phyloP scores from a whole-genome alignment of 768 basidiomycete genomes.

The Floccularia luteovirens region DNA sequence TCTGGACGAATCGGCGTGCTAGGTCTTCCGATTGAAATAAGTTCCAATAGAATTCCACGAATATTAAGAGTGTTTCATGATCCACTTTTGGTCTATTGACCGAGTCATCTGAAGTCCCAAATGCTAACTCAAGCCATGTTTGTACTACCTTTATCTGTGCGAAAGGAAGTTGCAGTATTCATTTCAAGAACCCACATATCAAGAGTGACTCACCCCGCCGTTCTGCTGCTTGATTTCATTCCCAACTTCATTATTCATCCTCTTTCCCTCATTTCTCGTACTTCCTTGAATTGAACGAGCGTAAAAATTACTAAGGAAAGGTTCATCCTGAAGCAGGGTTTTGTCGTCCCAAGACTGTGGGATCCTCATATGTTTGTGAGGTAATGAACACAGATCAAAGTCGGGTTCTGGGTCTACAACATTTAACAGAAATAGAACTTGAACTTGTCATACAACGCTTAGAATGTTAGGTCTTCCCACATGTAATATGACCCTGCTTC shows the following conservation, averaged over 20 bases:
- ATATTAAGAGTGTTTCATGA: background rate
- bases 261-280: background rate
- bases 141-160: background rate
- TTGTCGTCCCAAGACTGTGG: background rate
- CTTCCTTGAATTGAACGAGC: background rate
- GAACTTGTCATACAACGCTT: too few species aligned
- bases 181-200: background rate
- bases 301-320: background rate
- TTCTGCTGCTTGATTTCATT: too few species aligned
- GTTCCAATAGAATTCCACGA: constrained; percentile 1
- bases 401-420: too few species aligned
- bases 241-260: background rate
- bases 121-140: background rate
- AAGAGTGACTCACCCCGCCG: too few species aligned
- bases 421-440: too few species aligned
- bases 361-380: background rate
- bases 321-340: background rate
- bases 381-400: too few species aligned
- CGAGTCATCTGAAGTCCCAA: background rate
- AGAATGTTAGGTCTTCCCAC: too few species aligned
- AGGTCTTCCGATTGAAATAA: background rate
- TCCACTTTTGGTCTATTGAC: background rate
- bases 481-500: too few species aligned
- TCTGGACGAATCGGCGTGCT: background rate
- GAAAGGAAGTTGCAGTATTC: background rate